These are phyloP conservation scores for Raphanus hybrid DNA, from an alignment of 441 rosid genomes.

Conservation along the genomic window DNA sequence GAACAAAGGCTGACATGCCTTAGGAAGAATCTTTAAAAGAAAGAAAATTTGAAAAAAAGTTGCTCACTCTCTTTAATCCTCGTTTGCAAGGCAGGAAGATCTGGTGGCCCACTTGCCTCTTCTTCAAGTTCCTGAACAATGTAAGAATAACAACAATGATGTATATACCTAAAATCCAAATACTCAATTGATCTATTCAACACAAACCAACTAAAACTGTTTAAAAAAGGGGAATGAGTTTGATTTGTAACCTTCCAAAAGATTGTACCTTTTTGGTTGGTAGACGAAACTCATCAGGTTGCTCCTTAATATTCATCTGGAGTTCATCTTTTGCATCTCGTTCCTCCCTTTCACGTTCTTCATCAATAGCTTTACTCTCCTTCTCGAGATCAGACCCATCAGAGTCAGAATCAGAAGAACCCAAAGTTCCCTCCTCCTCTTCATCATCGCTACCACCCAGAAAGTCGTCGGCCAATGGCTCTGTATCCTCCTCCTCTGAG, in stretches of 20 bases:
- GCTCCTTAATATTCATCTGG: slow-evolving; percentile 73
- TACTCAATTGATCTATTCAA: not conserved
- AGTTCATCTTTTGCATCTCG: slow-evolving; percentile 72
- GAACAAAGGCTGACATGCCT: not conserved
- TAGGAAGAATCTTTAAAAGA: not conserved
- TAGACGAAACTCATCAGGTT: slow-evolving; percentile 83
- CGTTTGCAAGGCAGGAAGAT: slow-evolving; percentile 68
- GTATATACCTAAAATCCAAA: not conserved
- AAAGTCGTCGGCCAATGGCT: slow-evolving; percentile 65
- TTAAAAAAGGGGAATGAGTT: not conserved
- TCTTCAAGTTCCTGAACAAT: slow-evolving; percentile 78
- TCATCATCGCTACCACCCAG: slow-evolving; percentile 63
- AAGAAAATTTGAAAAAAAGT: slow-evolving; percentile 8
- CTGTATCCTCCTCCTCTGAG: slow-evolving; percentile 57
- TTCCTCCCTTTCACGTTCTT: slow-evolving; percentile 52
- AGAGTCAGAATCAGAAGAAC: slow-evolving; percentile 59
- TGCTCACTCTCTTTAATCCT: slow-evolving; percentile 86
- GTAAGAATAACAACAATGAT: slow-evolving; percentile 15
- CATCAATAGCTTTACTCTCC: slow-evolving; percentile 67
- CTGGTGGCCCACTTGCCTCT: slow-evolving; percentile 74
- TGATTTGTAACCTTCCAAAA: slow-evolving; percentile 1
- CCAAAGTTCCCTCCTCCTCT: slow-evolving; percentile 57
- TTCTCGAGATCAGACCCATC: slow-evolving; percentile 70
- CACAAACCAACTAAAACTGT: not conserved
- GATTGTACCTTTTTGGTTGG: slow-evolving; percentile 72